Base-by-base conservation (phyloP, 495 filamentous ascomycete species). In the Aspergillus carlsbadensis region DNA sequence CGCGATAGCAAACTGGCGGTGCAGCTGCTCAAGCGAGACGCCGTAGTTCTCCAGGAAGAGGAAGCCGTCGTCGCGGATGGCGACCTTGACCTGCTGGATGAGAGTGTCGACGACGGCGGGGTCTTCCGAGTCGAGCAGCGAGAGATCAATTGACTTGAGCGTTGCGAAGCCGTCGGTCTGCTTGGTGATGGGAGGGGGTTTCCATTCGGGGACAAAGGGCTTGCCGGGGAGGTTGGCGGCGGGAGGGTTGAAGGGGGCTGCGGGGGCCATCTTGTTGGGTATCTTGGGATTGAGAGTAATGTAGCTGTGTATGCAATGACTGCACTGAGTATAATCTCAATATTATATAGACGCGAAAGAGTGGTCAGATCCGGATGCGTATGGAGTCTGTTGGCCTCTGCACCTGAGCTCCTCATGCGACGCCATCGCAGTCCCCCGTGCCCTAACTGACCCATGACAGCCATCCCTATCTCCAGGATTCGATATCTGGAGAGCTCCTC, bases 11-110 rank as follows among this genome's bases (percentile, higher is more conserved):
- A 78, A 78, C 48, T 78, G 75, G 15, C 73, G 75, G 41, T 78
- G 73, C 10, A 78, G 67, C 69, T 76, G 71, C 44, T 78, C 73
- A 17, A 78, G 58, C 13, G 75, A 78, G 31, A 78, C 60, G n/a
- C 75, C 75, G 53, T 78, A 78, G 62, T 78, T 72, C 57, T 71
- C 68, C 1, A 78, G 60, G 57, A 73, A 78, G n/a, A 78, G 58
- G 52, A 78, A 78, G 2, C 75, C 75, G 57, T 78, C 75, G 43
- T 78, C 69, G 2, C 66, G 63, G 50, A 78, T 78, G 7, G 75
- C 73, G 24, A 48, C 39, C 37, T 75, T 75, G 58, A 70, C 69
- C 33, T 68, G 58, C 48, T 75, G 62, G 17, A 77, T 65, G 5
- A 78, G 70, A 5, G 67, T 33, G 14, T 67, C 61, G 5, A 77